phyloP scores from a whole-genome alignment of 2,329 filamentous ascomycete species.

The Aspergillaceae sp. region DNA sequence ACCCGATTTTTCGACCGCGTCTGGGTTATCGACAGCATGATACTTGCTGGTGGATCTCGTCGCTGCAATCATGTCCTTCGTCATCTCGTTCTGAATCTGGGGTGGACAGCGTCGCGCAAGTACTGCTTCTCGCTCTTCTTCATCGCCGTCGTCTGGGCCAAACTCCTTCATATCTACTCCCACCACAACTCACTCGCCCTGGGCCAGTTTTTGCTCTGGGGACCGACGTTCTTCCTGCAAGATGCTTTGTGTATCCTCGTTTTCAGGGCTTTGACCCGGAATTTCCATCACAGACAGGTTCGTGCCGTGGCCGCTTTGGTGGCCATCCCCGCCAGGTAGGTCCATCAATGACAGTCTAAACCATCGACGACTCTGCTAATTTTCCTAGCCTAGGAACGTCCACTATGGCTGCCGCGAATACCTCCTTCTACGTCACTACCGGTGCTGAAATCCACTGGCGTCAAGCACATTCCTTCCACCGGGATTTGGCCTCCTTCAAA shows the following conservation, averaged over 20 bases:
- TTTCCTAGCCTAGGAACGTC: slow-evolving; percentile 17
- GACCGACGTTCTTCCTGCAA: slow-evolving; percentile 23
- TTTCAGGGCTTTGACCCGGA: slow-evolving; percentile 15
- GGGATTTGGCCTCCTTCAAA: slow-evolving; percentile 24
- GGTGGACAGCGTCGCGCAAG: slow-evolving; percentile 7
- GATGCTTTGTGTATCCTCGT: slow-evolving; percentile 20
- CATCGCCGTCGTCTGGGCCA: slow-evolving; percentile 18
- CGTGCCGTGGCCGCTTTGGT: slow-evolving; percentile 13
- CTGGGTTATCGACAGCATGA: too few species aligned
- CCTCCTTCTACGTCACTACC: slow-evolving; percentile 25
- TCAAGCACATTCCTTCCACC: slow-evolving; percentile 24
- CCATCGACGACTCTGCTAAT: slow-evolving; percentile 4
- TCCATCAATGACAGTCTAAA: not conserved
- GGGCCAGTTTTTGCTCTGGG: slow-evolving; percentile 17
- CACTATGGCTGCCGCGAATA: slow-evolving; percentile 25
- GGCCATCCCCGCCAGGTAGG: slow-evolving; percentile 22
- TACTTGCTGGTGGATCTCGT: too few species aligned
- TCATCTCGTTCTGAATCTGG: too few species aligned
- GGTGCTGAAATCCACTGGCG: slow-evolving; percentile 32
- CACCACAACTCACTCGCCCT: slow-evolving; percentile 18
- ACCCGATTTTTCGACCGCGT: too few species aligned
- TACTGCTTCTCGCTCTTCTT: slow-evolving; percentile 24
- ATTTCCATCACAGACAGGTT: slow-evolving; percentile 13
- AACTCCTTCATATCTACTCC: slow-evolving; percentile 20
- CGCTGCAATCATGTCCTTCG: too few species aligned